Evolutionary conservation across 176 grass and related monocot genomes (phyloP).

Genomic region (Dendrocalamus sinicus): DNA sequence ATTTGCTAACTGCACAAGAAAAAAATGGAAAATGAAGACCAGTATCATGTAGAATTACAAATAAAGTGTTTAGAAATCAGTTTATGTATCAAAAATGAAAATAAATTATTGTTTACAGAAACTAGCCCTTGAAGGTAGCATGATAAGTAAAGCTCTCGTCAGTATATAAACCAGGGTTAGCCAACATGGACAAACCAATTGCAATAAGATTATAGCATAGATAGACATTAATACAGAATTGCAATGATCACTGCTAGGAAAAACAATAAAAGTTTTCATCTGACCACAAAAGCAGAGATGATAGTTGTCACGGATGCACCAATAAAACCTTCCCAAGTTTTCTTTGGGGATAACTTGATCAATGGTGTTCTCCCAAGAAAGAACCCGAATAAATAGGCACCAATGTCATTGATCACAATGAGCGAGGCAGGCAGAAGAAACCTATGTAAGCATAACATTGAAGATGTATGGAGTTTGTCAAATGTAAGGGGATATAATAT

Average conservation of each 20-base stretch:
- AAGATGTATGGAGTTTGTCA: conserved; percentile 21
- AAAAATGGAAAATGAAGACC: neutral
- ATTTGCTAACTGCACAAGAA: conserved; percentile 79
- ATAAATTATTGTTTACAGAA: conserved; percentile 11
- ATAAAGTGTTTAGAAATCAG: neutral
- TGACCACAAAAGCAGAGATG: conserved; percentile 93
- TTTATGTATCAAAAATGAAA: conserved; percentile 13
- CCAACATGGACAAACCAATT: neutral
- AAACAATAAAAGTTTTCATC: conserved; percentile 31
- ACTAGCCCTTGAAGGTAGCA: neutral
- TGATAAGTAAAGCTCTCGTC: neutral
- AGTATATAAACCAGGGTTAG: conserved; percentile 21
- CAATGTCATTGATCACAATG: conserved; percentile 95
- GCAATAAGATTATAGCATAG: conserved; percentile 3
- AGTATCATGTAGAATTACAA: conserved; percentile 25
- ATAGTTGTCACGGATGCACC: conserved; percentile 96
- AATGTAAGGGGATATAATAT: conserved; percentile 13
- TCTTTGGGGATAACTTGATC: conserved; percentile 99
- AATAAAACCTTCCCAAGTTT: conserved; percentile 99
- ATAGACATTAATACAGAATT: neutral
- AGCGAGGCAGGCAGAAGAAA: conserved; percentile 98
- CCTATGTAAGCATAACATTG: conserved; percentile 60
- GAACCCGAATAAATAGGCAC: conserved; percentile 97
- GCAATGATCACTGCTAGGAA: neutral
- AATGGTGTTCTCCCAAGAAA: conserved; percentile 96